Base-by-base conservation (phyloP, 768 basidiomycete species). In the Lentinula aciculospora region DNA sequence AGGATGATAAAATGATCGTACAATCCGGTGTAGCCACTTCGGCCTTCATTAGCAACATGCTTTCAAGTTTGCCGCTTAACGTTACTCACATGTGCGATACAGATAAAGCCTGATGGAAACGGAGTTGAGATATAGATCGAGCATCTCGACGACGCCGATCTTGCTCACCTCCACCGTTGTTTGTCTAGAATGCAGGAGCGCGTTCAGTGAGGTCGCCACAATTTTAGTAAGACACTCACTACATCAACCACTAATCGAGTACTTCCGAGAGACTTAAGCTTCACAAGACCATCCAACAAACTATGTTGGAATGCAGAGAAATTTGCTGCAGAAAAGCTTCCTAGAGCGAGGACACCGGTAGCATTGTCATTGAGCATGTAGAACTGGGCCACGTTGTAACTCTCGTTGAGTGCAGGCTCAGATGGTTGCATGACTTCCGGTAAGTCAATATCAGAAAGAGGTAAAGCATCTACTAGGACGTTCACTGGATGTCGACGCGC, bases 181-280 rank as follows among this genome's bases (percentile, higher is more conserved):
- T 80, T 2, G 75, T 73, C 78, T 81, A 58, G 7, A 25, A 12
- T n/a, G 36, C 49, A 29, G 40, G 50, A 10, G 17, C 19, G 21
- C 37, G n/a, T 6, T n/a, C 15, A 17, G 15, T n/a, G 17, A 19
- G 42, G 21, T 44, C 1, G 23, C 23, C 19, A 44, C 8, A 10
- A 19, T 6, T 21, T 4, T 25, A 8, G n/a, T 23, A 42, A 10
- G 36, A 19, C 47, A 71, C 77, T 37, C 60, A 81, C 80, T 62
- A 85, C 78, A 70, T 85, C 83, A 27, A 85, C 80, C 42, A 86
- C 74, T 44, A 86, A 67, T 58, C 74, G 76, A n/a, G 73, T 76
- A 9, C 79, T 81, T 27, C 83, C 84, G 51, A 65, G 56, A 31
- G 64, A 63, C 65, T 77, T 82, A 60, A 85, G 65, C 13, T 71